Conservation (phyloP, 2,329 filamentous ascomycete genomes). For the Chaetomium globosum region DNA sequence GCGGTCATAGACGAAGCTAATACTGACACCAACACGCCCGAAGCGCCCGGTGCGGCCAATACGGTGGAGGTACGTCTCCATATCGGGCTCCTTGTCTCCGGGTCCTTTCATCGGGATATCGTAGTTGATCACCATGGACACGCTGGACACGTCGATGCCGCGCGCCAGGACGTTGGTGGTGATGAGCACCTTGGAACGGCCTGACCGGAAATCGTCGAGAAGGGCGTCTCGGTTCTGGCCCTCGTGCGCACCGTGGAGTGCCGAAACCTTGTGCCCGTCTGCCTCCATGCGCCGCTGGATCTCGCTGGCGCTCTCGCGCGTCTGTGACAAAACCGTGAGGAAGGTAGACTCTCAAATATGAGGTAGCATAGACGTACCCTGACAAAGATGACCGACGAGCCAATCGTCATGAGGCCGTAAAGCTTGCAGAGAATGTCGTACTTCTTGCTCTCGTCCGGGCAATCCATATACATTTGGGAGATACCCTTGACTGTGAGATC, state of each 20-base stretch:
- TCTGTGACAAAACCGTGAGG: slow-evolving; percentile 52
- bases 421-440: slow-evolving; percentile 88
- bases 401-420: slow-evolving; percentile 94
- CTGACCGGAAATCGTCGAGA: slow-evolving; percentile 82
- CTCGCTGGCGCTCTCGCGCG: slow-evolving; percentile 78
- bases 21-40: slow-evolving; percentile 91
- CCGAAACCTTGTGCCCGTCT: slow-evolving; percentile 90
- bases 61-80: slow-evolving; percentile 95
- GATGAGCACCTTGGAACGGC: slow-evolving; percentile 91
- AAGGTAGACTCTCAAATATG: neutral
- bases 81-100: slow-evolving; percentile 81
- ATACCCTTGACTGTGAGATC: slow-evolving; percentile 96
- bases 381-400: slow-evolving; percentile 97
- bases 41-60: slow-evolving; percentile 97
- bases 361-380: slow-evolving; percentile 59
- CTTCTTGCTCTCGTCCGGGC: slow-evolving; percentile 77
- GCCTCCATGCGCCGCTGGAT: slow-evolving; percentile 84
- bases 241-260: slow-evolving; percentile 85
- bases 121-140: slow-evolving; percentile 99
- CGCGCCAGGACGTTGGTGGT: slow-evolving; percentile 96
- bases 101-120: slow-evolving; percentile 75
- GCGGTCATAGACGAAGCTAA: slow-evolving; percentile 89
- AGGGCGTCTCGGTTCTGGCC: slow-evolving; percentile 79
- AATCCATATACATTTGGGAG: slow-evolving; percentile 97
- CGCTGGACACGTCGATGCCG: slow-evolving; percentile 87